Base-by-base conservation (phyloP, 345 rosid species). In the Gossypium stocksii region DNA sequence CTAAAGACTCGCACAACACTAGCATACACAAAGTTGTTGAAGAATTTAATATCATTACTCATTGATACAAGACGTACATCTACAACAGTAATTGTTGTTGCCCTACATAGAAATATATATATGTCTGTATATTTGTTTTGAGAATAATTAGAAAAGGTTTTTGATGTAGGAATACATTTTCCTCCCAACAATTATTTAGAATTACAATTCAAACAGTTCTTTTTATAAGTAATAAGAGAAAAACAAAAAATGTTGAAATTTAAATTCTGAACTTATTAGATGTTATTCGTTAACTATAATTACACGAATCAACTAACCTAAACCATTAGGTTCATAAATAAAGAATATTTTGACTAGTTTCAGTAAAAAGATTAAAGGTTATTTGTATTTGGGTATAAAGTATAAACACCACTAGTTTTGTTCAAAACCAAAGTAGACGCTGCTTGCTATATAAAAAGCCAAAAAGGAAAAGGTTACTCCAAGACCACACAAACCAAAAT, bases 401-500 rank as follows among this genome's bases (percentile, higher is more conserved):
- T 63, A 38, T 17, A 64, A 3, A 43, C 16, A 65, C 17, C 14
- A 23, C 29, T 44, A 65, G 22, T 19, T 65, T 43, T 44, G 52
- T n/a, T 12, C 17, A 44, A n/a, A 66, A 45, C 27, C n/a, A 45
- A 66, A 45, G 14, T 13, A 22, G 11, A 45, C 11, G 12, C 38
- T 12, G 38, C 17, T 45, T 12, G 38, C 17, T 22, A 41, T 9
- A 41, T 10, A 41, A 66, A 22, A 66, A 20, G 71, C 38, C 71
- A 45, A 66, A 46, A 7, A 8, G 29, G 71, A 14, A 22, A 46
- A 67, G 71, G 56, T 46, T 22, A 11, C 9, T 23, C 19, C 41
- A 23, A 67, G 56, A 46, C 71, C 56, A 67, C 71, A 67, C 56
- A 67, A 67, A 67, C 20, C 41, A 46, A 46, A 14, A 46, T 15